Evolutionary conservation across 345 rosid genomes (phyloP), one percentile per base, ranked within the genome.

Genomic region (Aquilaria malaccensis): DNA sequence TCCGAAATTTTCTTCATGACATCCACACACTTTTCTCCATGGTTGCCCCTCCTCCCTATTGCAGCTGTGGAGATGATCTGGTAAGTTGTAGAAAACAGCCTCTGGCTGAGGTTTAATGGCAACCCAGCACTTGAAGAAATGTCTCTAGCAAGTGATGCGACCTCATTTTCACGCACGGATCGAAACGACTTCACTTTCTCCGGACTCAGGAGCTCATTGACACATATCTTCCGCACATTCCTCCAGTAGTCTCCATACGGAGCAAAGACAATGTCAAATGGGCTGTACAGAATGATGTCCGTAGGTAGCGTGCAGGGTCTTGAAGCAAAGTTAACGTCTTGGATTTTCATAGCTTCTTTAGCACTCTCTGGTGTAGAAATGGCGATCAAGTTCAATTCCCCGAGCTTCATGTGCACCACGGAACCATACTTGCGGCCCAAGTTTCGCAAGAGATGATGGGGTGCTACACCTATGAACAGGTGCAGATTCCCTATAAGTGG

Each of bases 401-500:
- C 83, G 2, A 81, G 64, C 45, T 71, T 70, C 49, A 81, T 70
- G 33, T 65, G 51, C 65, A 78, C 59, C 37, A 31, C 12, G 74
- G 7, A 83, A 13, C 83, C 83, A 9, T 79, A 75, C 31, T 11
- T 37, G 11, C 49, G 47, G 51, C 76, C 71, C 37, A 76, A 29
- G 3, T 66, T 50, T 33, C 67, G 9, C 22, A 76, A 63, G 50
- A 65, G 11, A 33, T 48, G 74, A 50, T 79, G 86, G 4, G 83
- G 83, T 11, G 41, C 60, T 32, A 64, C 56, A 22, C 74, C 73
- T 9, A 37, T 9, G 47, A 70, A 51, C 50, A 68, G 72, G 71
- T 74, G 79, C 7, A 72, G 70, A 54, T 74, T 69, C 46, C 81
- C 74, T 10, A 74, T 45, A 2, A 80, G 9, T 0, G 80, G 79